Percentiles rank a stretch among this genome's conserved stretches.
Evolutionary conservation across 176 grass and related monocot genomes (phyloP).

Genomic region (Saccharum officinarum): DNA sequence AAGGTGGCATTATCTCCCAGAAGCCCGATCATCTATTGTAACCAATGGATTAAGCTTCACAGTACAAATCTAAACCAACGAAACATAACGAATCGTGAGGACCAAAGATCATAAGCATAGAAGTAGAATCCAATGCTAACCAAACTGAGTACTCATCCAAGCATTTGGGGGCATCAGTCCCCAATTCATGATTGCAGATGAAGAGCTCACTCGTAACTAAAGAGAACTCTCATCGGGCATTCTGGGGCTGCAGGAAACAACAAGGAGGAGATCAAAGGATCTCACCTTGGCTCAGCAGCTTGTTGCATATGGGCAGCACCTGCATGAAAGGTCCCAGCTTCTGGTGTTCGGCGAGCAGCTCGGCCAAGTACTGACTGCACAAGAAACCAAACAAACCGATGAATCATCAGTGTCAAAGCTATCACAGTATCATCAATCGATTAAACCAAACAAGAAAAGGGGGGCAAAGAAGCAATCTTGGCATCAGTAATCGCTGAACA

Average conservation of each 20-base stretch:
- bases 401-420: not conserved
- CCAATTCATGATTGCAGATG: conserved; percentile 22
- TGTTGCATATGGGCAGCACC: no score
- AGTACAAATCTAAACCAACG: conserved; percentile 22
- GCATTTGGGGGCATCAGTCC: conserved; percentile 25
- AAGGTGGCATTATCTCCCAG: conserved; percentile 23
- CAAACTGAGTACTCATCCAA: conserved; percentile 24
- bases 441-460: conserved; percentile 13
- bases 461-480: conserved; percentile 40
- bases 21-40: conserved; percentile 27
- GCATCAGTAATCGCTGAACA: conserved; percentile 41
- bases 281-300: no score
- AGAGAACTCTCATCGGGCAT: conserved; percentile 20
- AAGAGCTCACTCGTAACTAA: conserved; percentile 8
- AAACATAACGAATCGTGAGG: not conserved
- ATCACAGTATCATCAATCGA: conserved; percentile 24
- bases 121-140: conserved; percentile 30
- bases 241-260: conserved; percentile 3
- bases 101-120: not conserved
- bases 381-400: not conserved
- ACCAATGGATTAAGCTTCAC: not conserved
- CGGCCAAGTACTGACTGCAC: no score
- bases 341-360: no score
- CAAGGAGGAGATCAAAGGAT: not conserved
- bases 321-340: no score